phyloP scores from a whole-genome alignment of 2,329 filamentous ascomycete species.

The Pyricularia sp. region DNA sequence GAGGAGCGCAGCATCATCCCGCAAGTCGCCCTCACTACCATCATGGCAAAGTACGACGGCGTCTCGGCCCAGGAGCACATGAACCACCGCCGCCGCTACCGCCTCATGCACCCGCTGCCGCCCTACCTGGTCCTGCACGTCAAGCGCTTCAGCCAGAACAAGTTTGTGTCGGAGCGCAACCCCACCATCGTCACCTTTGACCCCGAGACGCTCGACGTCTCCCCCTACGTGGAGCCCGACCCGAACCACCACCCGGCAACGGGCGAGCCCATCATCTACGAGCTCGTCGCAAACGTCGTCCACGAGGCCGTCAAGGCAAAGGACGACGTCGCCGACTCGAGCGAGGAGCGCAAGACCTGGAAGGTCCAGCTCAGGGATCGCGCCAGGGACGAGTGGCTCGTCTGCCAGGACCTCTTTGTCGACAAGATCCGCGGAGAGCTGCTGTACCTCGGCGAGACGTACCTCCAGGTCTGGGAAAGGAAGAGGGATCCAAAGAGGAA shows the following conservation, averaged over 20 bases:
- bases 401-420: slow-evolving; percentile 89
- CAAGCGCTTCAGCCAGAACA: slow-evolving; percentile 94
- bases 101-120: slow-evolving; percentile 81
- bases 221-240: slow-evolving; percentile 85
- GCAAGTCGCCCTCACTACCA: slow-evolving; percentile 71
- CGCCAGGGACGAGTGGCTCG: slow-evolving; percentile 77
- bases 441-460: slow-evolving; percentile 86
- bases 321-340: slow-evolving; percentile 82
- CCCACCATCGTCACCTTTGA: slow-evolving; percentile 98
- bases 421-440: slow-evolving; percentile 83
- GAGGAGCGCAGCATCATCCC: slow-evolving; percentile 94
- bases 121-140: slow-evolving; percentile 90
- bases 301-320: slow-evolving; percentile 71
- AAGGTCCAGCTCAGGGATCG: slow-evolving; percentile 83
- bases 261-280: slow-evolving; percentile 74
- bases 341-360: slow-evolving; percentile 84
- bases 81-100: slow-evolving; percentile 79
- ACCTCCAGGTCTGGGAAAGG: slow-evolving; percentile 93
- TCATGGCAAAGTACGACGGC: slow-evolving; percentile 91
- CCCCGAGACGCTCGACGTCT: slow-evolving; percentile 66
- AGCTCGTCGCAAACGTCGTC: slow-evolving; percentile 90
- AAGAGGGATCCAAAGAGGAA: slow-evolving; percentile 45
- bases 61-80: slow-evolving; percentile 78
- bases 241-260: slow-evolving; percentile 45
- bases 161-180: slow-evolving; percentile 92